Conservation (phyloP, 345 rosid genomes). For the Combretum micranthum region DNA sequence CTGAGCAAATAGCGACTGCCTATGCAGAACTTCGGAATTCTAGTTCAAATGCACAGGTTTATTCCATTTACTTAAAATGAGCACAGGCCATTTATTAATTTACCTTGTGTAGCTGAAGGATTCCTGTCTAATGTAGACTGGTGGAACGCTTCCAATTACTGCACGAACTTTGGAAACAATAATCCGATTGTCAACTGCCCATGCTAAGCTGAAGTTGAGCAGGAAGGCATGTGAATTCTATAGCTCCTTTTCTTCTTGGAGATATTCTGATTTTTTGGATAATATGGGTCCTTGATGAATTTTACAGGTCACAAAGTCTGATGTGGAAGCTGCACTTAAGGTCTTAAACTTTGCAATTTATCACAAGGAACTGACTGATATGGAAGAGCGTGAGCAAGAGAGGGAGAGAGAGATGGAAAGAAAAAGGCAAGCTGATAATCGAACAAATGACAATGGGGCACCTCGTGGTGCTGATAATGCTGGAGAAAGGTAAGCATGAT, state of each 20-base stretch:
- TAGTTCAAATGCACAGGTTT: constrained; percentile 42
- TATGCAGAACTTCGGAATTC: constrained; percentile 90
- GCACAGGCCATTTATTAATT: neutral
- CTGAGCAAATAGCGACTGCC: constrained; percentile 82
- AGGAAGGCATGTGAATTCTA: constrained; percentile 44
- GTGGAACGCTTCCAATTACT: constrained; percentile 97
- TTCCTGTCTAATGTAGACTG: constrained; percentile 52
- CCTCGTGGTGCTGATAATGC: constrained; percentile 15
- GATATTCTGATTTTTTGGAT: neutral
- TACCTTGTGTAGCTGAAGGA: constrained; percentile 7
- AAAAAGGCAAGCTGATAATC: constrained; percentile 34
- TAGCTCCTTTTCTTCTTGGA: neutral
- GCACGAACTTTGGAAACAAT: constrained; percentile 98
- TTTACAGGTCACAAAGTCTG: constrained; percentile 60
- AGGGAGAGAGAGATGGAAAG: constrained; percentile 60
- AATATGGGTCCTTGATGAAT: neutral
- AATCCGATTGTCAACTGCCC: constrained; percentile 96
- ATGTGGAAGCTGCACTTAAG: constrained; percentile 89
- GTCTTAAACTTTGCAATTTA: constrained; percentile 93
- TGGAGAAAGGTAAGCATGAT: constrained; percentile 40
- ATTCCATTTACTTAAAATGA: neutral
- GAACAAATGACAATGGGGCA: constrained; percentile 19
- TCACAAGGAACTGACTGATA: constrained; percentile 88
- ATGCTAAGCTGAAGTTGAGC: constrained; percentile 90
- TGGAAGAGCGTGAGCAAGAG: constrained; percentile 93